Conservation (phyloP, 1,139 yeast genomes). For the Hemisphaericaspora subhashii region DNA sequence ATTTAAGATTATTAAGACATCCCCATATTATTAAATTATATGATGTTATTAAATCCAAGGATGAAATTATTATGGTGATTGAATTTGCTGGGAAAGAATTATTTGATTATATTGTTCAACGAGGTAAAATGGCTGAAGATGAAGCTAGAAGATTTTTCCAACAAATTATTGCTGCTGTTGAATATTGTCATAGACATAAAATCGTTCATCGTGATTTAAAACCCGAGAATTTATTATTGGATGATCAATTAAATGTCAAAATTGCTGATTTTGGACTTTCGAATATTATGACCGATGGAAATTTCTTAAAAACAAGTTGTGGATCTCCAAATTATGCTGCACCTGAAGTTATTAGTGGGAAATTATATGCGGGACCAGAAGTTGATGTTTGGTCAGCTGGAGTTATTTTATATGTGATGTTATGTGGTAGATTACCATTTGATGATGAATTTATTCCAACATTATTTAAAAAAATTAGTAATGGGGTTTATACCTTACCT, state of each 20-base stretch:
- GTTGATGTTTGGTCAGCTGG: constrained; percentile 99
- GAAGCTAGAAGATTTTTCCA: constrained; percentile 96
- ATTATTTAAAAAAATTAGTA: constrained; percentile 87
- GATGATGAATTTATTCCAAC: constrained; percentile 98
- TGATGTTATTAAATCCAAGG: constrained; percentile 94
- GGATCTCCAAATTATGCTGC: constrained; percentile 99
- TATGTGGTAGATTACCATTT: constrained; percentile 95
- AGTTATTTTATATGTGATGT: constrained; percentile 92
- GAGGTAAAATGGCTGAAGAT: constrained; percentile 91
- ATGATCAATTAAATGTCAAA: constrained; percentile 88
- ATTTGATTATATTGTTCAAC: constrained; percentile 92
- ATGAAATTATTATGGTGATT: constrained; percentile 96
- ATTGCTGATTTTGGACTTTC: constrained; percentile 97
- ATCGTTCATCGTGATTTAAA: constrained; percentile 96
- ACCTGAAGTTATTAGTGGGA: constrained; percentile 96
- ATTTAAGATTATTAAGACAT: constrained; percentile 83
- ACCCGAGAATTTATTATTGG: constrained; percentile 89
- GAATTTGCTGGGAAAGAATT: constrained; percentile 96
- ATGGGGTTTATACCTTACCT: constrained; percentile 93
- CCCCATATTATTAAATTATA: constrained; percentile 96
- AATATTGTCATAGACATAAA: constrained; percentile 96
- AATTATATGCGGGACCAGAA: constrained; percentile 96
- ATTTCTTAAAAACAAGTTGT: constrained; percentile 91
- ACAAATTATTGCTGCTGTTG: constrained; percentile 96
- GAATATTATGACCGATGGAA: constrained; percentile 97